Base-by-base conservation (phyloP, 345 rosid genomes). In the Citrus glauca region DNA sequence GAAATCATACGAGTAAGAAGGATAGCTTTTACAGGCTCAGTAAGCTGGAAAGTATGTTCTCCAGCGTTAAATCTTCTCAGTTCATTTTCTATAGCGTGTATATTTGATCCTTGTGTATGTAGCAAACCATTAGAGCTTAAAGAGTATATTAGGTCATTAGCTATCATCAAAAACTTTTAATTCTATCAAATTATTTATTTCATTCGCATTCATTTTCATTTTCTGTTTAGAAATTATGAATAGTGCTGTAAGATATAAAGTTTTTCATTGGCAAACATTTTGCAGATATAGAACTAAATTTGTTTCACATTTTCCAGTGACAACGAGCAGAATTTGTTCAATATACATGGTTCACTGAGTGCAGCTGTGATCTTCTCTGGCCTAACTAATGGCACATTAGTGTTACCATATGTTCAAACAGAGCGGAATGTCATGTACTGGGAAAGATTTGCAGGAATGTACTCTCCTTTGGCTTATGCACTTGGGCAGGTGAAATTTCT, bases 391-490 rank as follows among this genome's bases (percentile, higher is more conserved):
- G 53, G 74, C 62, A 28, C 20, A 28, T 28, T 37, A 70, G 40
- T 71, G 8, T 5, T 30, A 53, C 62, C 42, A 17, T 28, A 17
- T 20, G 74, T 71, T 8, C 42, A 25, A 71, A 71, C 62, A 50
- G 62, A 71, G 17, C 1, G 5, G 30, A 71, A 17, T 9, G 62
- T 71, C 8, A 9, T 53, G 38, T 71, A 71, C 6, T 17, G 28
- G 32, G 74, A 71, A 50, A 50, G 42, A 53, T 71, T 71, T 53
- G 74, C 61, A 25, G 73, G 45, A 19, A 66, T 19, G 69, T 33
- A 66, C 69, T 66, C 69, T 37, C 28, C 71, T 4, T 22, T 48
- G 74, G 74, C 62, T 17, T 71, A 71, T 53, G 61, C 74, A 17
- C 19, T 71, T 0, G 74, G 62, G 9, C 74, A 71, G 62, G 74